Percentiles rank a stretch among this genome's conserved stretches.
Conservation (phyloP, 345 rosid genomes). For the Sisymbrium irio region DNA sequence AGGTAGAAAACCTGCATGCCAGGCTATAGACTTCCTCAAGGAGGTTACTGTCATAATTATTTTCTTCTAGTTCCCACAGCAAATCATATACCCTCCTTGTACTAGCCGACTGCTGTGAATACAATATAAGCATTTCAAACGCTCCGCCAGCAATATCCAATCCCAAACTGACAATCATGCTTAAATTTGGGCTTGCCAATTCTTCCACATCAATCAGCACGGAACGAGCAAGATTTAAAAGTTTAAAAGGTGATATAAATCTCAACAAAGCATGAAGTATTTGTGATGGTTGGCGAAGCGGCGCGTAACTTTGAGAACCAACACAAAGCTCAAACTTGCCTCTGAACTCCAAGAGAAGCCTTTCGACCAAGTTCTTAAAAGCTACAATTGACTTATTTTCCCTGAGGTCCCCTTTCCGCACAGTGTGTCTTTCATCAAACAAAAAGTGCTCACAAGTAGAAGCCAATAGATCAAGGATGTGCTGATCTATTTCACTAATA, state of each 20-base stretch:
- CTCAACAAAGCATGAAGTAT: conserved; percentile 52
- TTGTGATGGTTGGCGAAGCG: conserved; percentile 55
- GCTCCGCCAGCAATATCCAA: conserved; percentile 64
- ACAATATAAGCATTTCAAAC: conserved; percentile 53
- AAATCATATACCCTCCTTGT: conserved; percentile 43
- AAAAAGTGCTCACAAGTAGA: conserved; percentile 49
- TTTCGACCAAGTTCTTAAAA: conserved; percentile 44
- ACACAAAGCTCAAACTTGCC: conserved; percentile 49
- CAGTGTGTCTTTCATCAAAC: conserved; percentile 35
- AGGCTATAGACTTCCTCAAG: conserved; percentile 60
- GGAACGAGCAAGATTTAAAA: conserved; percentile 59
- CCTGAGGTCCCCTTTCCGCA: conserved; percentile 31
- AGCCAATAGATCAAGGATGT: conserved; percentile 54
- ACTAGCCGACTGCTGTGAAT: conserved; percentile 48
- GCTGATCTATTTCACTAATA: conserved; percentile 54
- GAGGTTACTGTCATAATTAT: conserved; percentile 43
- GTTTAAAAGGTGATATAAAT: conserved; percentile 67
- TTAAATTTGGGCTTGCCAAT: conserved; percentile 27
- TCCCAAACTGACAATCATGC: conserved; percentile 45
- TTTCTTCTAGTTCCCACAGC: conserved; percentile 55
- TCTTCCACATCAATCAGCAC: conserved; percentile 45
- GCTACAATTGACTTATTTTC: conserved; percentile 40
- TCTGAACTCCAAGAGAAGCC: conserved; percentile 43
- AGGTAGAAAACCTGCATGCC: conserved; percentile 54
- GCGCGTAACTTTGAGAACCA: conserved; percentile 39